These are phyloP conservation scores for Aspergillus cejpii DNA, from an alignment of 2,329 filamentous ascomycete genomes.

Conservation along the genomic window DNA sequence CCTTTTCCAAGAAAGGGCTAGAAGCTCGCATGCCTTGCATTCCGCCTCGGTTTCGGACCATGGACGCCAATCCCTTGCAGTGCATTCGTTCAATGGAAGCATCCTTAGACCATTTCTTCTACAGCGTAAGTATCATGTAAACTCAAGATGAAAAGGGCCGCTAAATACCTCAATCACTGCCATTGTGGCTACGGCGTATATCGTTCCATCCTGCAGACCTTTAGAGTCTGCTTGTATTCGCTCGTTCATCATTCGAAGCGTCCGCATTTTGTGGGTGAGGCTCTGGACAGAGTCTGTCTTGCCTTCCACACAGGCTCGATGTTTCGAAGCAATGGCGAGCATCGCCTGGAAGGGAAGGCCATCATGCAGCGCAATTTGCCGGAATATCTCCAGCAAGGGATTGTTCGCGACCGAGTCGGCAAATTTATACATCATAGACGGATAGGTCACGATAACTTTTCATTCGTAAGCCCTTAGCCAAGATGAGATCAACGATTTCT, in stretches of 20 bases:
- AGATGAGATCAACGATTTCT: background rate
- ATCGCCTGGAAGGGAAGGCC: constrained; percentile 30
- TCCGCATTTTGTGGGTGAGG: constrained; percentile 31
- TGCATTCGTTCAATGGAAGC: constrained; percentile 27
- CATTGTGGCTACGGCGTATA: constrained; percentile 30
- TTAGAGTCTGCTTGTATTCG: constrained; percentile 21
- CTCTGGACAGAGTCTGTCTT: constrained; percentile 27
- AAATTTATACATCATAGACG: constrained; percentile 34
- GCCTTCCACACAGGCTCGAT: constrained; percentile 28
- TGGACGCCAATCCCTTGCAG: constrained; percentile 23
- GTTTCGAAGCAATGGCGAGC: constrained; percentile 31
- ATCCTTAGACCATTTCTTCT: constrained; percentile 34
- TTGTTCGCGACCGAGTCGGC: constrained; percentile 22
- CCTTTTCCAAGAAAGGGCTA: constrained; percentile 26
- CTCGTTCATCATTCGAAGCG: constrained; percentile 27
- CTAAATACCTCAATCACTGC: constrained; percentile 29
- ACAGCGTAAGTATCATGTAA: constrained; percentile 10
- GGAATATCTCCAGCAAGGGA: constrained; percentile 29
- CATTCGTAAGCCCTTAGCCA: constrained; percentile 15
- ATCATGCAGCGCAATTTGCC: constrained; percentile 26
- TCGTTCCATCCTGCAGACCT: constrained; percentile 25
- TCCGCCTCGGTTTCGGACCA: constrained; percentile 26
- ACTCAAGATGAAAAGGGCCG: background rate
- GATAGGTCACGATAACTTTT: constrained; percentile 28
- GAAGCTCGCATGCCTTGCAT: constrained; percentile 26